Evolutionary conservation across 2,329 filamentous ascomycete species (phyloP).

Genomic region (Aspergillus sp.): DNA sequence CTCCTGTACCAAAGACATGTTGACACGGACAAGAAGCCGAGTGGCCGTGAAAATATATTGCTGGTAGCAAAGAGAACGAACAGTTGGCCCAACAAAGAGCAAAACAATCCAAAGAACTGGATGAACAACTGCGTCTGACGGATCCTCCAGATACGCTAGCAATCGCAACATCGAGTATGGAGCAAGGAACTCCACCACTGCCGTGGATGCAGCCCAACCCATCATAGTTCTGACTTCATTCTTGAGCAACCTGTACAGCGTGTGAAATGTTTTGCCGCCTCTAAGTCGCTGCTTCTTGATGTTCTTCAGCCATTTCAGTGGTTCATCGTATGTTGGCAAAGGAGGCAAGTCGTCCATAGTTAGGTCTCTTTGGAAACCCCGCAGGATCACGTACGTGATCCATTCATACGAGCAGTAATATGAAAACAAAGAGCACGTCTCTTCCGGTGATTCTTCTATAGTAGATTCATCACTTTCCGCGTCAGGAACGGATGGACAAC

Average conservation of each 20-base stretch:
- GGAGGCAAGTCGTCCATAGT: constrained; percentile 27
- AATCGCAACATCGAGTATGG: constrained; percentile 51
- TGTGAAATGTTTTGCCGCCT: constrained; percentile 22
- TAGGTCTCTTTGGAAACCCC: constrained; percentile 22
- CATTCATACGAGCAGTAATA: constrained; percentile 29
- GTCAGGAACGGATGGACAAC: constrained; percentile 8
- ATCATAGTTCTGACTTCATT: constrained; percentile 21
- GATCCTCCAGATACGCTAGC: constrained; percentile 46
- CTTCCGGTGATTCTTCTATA: constrained; percentile 18
- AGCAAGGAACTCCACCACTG: constrained; percentile 43
- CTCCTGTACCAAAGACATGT: constrained; percentile 53
- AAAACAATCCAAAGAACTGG: constrained; percentile 51
- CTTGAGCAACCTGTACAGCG: constrained; percentile 18
- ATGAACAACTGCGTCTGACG: constrained; percentile 38
- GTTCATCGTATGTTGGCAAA: constrained; percentile 25
- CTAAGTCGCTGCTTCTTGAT: constrained; percentile 18
- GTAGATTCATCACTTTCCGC: constrained; percentile 9
- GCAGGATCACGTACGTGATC: constrained; percentile 25
- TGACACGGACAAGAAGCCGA: constrained; percentile 50
- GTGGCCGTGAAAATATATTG: constrained; percentile 55
- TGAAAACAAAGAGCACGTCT: constrained; percentile 27
- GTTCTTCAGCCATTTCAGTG: constrained; percentile 18
- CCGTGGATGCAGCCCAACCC: constrained; percentile 17
- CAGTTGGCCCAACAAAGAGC: constrained; percentile 47
- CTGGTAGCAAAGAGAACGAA: constrained; percentile 47